Evolutionary conservation across 2,329 filamentous ascomycete genomes (phyloP).

Genomic region (Colletotrichum eleusines): DNA sequence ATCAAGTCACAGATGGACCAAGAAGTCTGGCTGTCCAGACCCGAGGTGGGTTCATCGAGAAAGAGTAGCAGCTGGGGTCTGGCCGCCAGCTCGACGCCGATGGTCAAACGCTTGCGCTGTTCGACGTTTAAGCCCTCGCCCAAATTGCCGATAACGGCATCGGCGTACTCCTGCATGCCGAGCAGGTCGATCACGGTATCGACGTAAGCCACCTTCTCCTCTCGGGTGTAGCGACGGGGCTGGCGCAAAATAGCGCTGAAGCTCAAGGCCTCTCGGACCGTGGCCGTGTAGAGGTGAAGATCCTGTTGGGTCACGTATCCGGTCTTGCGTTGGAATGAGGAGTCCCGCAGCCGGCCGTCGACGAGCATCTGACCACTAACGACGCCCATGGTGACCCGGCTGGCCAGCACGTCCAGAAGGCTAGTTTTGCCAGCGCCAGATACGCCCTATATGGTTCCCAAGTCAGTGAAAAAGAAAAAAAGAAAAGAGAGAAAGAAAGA

Average conservation of each 20-base stretch:
- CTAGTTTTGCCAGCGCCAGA: constrained; percentile 59
- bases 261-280: constrained; percentile 72
- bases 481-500: constrained; percentile 65
- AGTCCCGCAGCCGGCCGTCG: constrained; percentile 71
- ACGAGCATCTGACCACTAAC: constrained; percentile 76
- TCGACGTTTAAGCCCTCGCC: constrained; percentile 66
- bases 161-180: constrained; percentile 72
- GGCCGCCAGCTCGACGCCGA: constrained; percentile 82
- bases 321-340: constrained; percentile 75
- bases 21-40: constrained; percentile 80
- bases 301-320: constrained; percentile 77
- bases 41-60: constrained; percentile 82
- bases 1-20: constrained; percentile 80
- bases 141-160: constrained; percentile 76
- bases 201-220: constrained; percentile 47
- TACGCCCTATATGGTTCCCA: constrained; percentile 26
- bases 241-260: constrained; percentile 78
- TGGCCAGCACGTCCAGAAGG: constrained; percentile 70
- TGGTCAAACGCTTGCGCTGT: constrained; percentile 71
- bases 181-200: constrained; percentile 49
- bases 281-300: constrained; percentile 45
- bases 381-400: constrained; percentile 76
- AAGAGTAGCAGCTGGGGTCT: constrained; percentile 80
- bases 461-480: constrained; percentile 57
- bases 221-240: constrained; percentile 64